Evolutionary conservation across 2,329 filamentous ascomycete genomes (phyloP), one percentile per base, ranked within the genome.

Genomic region (Fusarium sp.): DNA sequence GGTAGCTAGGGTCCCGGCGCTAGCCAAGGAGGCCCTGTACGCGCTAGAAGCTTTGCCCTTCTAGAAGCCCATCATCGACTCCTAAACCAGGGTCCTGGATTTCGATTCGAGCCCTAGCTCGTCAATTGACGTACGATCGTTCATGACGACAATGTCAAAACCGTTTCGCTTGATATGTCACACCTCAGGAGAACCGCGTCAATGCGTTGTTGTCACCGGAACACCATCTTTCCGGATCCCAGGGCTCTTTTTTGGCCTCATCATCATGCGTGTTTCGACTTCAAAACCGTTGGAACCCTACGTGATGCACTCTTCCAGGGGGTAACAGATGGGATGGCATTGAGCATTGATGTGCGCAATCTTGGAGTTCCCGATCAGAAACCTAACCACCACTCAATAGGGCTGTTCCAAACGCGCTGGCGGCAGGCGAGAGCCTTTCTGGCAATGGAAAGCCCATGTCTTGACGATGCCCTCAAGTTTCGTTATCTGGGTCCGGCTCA

Each of bases 11-110:
- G 63, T 65, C 52, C 42, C 47, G 45, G 40, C 69, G 61, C 72
- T 72, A 69, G 67, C 54, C 45, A 47, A 64, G 49, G 55, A 57
- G 52, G 67, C 67, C 71, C 70, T 66, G 70, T 52, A 65, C 63
- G 32, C 73, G 73, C 73, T 75, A 75, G 73, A 75, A 75, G 65
- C 68, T 71, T 62, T 61, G 71, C 63, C 62, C 70, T 75, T 75
- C 73, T 75, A 75, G 73, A 75, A 75, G 70, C 61, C 41, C 67
- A 57, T 70, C 70, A 64, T 66, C 61, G 57, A 70, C 73, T 64
- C 59, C 71, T 74, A 58, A 55, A 65, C 73, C 68, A 42, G 73
- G 71, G 65, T 55, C 67, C 63, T 71, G 67, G 73, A 60, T 64
- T 68, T 59, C 65, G 65, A 70, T 74, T 71, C 49, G 37, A 52